Evolutionary conservation across 78 protist genomes (phyloP).

Genomic region (slime mould (Dictyostelium discoideum)): DNA sequence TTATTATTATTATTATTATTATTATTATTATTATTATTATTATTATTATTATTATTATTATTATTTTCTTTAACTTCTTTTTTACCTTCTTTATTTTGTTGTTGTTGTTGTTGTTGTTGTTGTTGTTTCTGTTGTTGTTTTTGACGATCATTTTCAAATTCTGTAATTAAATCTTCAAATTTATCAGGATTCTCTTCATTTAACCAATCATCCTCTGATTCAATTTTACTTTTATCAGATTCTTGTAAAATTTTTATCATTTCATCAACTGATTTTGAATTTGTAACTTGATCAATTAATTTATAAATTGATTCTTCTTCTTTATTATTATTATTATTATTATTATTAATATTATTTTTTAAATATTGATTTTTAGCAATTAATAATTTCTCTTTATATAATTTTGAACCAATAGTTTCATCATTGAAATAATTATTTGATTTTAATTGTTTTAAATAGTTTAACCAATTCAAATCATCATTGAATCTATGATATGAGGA

Average conservation of each 20-base stretch:
- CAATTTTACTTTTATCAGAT: background rate
- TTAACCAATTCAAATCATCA: background rate
- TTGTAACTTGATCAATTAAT: conserved; percentile 31
- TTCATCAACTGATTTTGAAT: background rate
- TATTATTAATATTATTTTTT: background rate
- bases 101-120: conserved; percentile 22
- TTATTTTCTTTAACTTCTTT: too few species aligned
- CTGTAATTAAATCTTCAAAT: conserved; percentile 52
- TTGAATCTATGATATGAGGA: background rate
- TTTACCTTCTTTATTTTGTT: background rate
- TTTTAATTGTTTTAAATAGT: background rate
- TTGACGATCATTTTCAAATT: conserved; percentile 5
- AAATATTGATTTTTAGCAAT: conserved; percentile 27
- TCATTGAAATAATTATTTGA: conserved; percentile 6
- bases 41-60: background rate
- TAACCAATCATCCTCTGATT: conserved; percentile 53
- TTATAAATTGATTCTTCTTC: background rate
- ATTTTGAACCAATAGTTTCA: conserved; percentile 37
- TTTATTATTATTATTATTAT: background rate
- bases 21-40: background rate
- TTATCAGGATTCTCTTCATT: conserved; percentile 28
- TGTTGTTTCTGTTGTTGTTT: background rate
- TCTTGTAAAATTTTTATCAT: conserved; percentile 2
- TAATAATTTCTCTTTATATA: conserved; percentile 26
- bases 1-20: background rate